Conservation (phyloP, 2,329 filamentous ascomycete genomes). For the Acrocalymma vagum region DNA sequence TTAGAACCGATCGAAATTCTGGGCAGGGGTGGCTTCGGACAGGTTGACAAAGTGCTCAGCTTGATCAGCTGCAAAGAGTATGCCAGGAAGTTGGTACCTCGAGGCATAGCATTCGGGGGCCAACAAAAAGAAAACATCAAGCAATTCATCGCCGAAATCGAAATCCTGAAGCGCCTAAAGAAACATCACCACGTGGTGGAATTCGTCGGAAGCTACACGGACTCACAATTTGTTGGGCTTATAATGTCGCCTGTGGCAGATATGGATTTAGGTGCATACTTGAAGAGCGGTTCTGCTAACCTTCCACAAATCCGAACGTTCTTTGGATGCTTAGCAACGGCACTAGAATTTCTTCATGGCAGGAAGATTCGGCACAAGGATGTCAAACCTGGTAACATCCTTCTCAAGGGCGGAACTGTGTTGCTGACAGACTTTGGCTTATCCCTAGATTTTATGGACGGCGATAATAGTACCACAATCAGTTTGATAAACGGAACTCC, state of each 20-base stretch:
- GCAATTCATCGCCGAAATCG: conserved; percentile 33
- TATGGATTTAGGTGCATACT: conserved; percentile 22
- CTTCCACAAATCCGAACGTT: conserved; percentile 12
- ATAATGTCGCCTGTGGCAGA: conserved; percentile 38
- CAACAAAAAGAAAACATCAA: conserved; percentile 18
- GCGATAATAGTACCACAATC: conserved; percentile 6
- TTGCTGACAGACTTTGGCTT: conserved; percentile 18
- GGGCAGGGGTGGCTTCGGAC: conserved; percentile 30
- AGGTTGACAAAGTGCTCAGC: conserved; percentile 34
- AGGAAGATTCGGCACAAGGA: conserved; percentile 37
- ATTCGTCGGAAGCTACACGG: conserved; percentile 41
- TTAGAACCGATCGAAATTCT: conserved; percentile 26
- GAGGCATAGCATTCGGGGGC: conserved; percentile 16
- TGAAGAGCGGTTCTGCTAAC: conserved; percentile 25
- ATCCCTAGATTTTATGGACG: conserved; percentile 7
- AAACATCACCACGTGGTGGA: conserved; percentile 40
- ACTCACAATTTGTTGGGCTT: conserved; percentile 32
- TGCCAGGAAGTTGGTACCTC: conserved; percentile 35
- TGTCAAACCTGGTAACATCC: conserved; percentile 41
- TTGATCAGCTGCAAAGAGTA: conserved; percentile 29
- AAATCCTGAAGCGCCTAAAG: conserved; percentile 34
- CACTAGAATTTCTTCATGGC: conserved; percentile 20
- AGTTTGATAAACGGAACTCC: conserved; percentile 18
- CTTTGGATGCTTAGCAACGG: conserved; percentile 37
- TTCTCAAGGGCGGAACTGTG: conserved; percentile 3